phyloP scores from a whole-genome alignment of 2,329 filamentous ascomycete species.

The Ophiocordyceps camponoti-saundersi region DNA sequence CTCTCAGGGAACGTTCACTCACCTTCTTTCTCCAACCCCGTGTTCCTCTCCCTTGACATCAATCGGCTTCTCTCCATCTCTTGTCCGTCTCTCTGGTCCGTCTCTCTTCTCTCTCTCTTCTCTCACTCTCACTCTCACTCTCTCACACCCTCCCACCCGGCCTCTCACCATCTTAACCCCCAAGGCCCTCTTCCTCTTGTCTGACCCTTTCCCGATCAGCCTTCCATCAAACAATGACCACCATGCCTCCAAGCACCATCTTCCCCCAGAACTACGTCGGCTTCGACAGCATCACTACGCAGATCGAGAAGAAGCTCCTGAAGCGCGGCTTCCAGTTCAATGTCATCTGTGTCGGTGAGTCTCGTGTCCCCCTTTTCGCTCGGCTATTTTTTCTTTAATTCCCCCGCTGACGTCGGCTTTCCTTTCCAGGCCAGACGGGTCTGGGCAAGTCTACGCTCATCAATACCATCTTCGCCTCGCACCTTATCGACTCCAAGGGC shows the following conservation, averaged over 20 bases:
- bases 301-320: slow-evolving; percentile 98
- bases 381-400: slow-evolving; percentile 4
- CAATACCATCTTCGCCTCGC: slow-evolving; percentile 99
- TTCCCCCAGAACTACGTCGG: slow-evolving; percentile 97
- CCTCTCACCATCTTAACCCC: too few relatives aligned
- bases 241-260: slow-evolving; percentile 51
- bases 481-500: slow-evolving; percentile 98
- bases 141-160: too few relatives aligned
- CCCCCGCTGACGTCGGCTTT: background rate
- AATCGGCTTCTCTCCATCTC: slow-evolving; percentile 1
- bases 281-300: slow-evolving; percentile 99
- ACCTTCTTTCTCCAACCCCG: slow-evolving; percentile 1
- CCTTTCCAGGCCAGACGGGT: slow-evolving; percentile 71
- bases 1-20: background rate
- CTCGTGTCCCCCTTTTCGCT: background rate
- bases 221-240: slow-evolving; percentile 37
- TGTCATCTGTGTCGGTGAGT: slow-evolving; percentile 95
- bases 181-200: background rate
- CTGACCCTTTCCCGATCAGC: too few relatives aligned
- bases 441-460: slow-evolving; percentile 97
- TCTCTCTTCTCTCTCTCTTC: slow-evolving; percentile 2
- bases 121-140: slow-evolving; percentile 9
- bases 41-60: slow-evolving; percentile 1
- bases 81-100: background rate
- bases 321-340: slow-evolving; percentile 99